Percentiles rank a stretch among this genome's conserved stretches.
Conservation (phyloP, 2,329 filamentous ascomycete species). For the Dothidotthia symphoricarpi region DNA sequence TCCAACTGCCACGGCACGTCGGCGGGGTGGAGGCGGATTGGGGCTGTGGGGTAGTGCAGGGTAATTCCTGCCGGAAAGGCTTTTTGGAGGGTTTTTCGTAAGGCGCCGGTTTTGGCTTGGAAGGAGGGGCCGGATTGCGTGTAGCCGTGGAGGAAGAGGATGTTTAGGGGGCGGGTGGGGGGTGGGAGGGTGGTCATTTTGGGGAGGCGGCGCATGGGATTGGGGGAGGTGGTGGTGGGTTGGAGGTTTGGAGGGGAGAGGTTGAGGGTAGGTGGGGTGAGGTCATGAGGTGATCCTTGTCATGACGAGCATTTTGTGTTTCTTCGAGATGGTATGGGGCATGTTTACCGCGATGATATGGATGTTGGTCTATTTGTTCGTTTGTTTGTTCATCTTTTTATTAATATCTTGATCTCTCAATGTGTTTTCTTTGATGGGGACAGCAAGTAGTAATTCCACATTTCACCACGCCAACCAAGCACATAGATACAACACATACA, state of each 20-base stretch:
- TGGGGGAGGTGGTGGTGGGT: constrained; percentile 11
- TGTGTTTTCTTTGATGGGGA: no score
- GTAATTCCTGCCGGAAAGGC: constrained; percentile 59
- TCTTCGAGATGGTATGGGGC: no score
- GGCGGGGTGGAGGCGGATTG: constrained; percentile 43
- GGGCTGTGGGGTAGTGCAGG: constrained; percentile 50
- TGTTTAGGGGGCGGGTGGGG: constrained; percentile 41
- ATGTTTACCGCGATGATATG: no score
- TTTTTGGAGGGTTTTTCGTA: constrained; percentile 78
- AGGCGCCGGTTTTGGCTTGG: constrained; percentile 80
- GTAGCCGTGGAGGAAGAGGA: constrained; percentile 65
- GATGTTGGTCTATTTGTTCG: no score
- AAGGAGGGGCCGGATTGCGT: constrained; percentile 87
- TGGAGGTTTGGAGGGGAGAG: constrained; percentile 1
- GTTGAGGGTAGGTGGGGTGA: background rate
- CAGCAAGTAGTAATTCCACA: no score
- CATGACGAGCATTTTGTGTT: no score
- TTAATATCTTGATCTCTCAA: no score
- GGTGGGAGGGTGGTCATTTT: constrained; percentile 34
- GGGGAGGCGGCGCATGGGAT: constrained; percentile 19
- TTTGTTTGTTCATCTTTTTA: no score
- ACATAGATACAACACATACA: no score
- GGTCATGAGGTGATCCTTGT: no score
- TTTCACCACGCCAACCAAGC: no score
- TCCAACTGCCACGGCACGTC: constrained; percentile 55